Percentiles rank a stretch among this genome's conserved stretches.
phyloP scores from a whole-genome alignment of 192 early-diverging fungal species.

The Radiomyces spectabilis region DNA sequence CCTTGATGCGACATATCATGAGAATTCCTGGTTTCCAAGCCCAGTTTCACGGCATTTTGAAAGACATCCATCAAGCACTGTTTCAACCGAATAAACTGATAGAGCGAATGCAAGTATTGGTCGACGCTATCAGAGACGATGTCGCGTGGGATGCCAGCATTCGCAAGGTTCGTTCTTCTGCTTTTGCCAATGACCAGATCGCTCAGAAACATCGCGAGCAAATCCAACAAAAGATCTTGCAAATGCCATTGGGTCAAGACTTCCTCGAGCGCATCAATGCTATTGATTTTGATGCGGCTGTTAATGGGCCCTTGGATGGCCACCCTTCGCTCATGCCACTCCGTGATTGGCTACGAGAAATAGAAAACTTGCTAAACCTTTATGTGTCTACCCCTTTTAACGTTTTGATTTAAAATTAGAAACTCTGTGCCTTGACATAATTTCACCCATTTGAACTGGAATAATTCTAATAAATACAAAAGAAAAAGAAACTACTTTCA shows the following conservation, averaged over 20 bases:
- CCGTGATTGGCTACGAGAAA: background rate
- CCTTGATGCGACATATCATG: constrained; percentile 24
- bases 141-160: constrained; percentile 29
- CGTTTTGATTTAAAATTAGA: too few species aligned
- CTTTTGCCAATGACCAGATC: background rate
- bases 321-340: background rate
- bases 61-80: constrained; percentile 15
- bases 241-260: constrained; percentile 1
- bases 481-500: too few species aligned
- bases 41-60: constrained; percentile 24
- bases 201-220: background rate
- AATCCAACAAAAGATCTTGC: background rate
- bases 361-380: too few species aligned
- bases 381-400: too few species aligned
- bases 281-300: background rate
- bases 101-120: constrained; percentile 17
- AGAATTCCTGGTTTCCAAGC: constrained; percentile 18
- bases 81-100: constrained; percentile 16
- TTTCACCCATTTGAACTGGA: too few species aligned
- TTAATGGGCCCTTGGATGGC: background rate
- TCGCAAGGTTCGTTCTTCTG: background rate
- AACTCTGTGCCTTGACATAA: too few species aligned
- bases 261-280: background rate
- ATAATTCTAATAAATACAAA: too few species aligned
- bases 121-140: constrained; percentile 25